Percentiles rank a stretch among this genome's conserved stretches.
These are phyloP conservation scores for Mycena rosella DNA, from an alignment of 768 basidiomycete genomes.

Conservation along the genomic window DNA sequence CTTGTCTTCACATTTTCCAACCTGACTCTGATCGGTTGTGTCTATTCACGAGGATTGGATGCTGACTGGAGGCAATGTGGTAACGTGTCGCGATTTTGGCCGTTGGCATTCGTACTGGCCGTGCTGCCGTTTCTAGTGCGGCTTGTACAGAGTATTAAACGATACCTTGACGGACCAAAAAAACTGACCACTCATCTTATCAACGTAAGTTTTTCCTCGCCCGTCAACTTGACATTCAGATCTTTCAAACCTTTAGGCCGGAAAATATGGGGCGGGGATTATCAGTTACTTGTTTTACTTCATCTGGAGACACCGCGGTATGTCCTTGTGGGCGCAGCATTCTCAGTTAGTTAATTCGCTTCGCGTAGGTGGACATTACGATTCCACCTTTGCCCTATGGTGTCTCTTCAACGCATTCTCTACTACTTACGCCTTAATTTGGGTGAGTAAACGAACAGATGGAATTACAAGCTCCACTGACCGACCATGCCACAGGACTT, in stretches of 20 bases:
- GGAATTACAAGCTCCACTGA: not conserved
- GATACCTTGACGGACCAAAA: conserved; percentile 89
- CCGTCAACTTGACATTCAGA: not conserved
- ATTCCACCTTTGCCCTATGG: conserved; percentile 74
- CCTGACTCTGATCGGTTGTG: conserved; percentile 80
- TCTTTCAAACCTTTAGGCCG: conserved; percentile 67
- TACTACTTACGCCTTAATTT: conserved; percentile 78
- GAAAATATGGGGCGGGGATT: conserved; percentile 84
- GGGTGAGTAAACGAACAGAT: conserved; percentile 65
- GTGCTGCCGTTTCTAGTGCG: conserved; percentile 81
- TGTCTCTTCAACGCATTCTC: conserved; percentile 72
- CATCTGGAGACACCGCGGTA: conserved; percentile 80
- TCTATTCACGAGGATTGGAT: conserved; percentile 70
- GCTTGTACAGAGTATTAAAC: conserved; percentile 86
- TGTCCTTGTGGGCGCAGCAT: not conserved
- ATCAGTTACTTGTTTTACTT: conserved; percentile 76
- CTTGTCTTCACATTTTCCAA: conserved; percentile 81
- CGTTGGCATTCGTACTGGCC: conserved; percentile 68
- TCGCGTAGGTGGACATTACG: conserved; percentile 46
- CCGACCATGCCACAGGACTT: conserved; percentile 67
- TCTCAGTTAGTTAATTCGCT: not conserved
- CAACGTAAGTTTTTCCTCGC: conserved; percentile 67
- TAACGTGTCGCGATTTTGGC: conserved; percentile 66
- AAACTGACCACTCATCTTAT: conserved; percentile 81
- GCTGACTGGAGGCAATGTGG: conserved; percentile 60